Percentiles rank a stretch among this genome's conserved stretches.
These are phyloP conservation scores for Aspergillus hiratsukae DNA, from an alignment of 2,329 filamentous ascomycete species.

Conservation along the genomic window DNA sequence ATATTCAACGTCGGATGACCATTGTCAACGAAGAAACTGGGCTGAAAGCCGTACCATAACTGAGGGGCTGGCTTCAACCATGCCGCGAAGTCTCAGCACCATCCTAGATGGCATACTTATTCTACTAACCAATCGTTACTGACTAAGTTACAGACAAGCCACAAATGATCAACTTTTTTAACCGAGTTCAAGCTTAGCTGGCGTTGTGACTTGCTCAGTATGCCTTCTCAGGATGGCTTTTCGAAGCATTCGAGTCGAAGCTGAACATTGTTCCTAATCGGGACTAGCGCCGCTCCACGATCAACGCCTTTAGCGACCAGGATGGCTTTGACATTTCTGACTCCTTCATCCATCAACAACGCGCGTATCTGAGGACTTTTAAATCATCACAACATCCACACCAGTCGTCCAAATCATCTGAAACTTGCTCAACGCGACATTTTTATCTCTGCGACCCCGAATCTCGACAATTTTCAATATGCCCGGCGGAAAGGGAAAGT, in stretches of 20 bases:
- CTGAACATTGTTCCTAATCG: constrained; percentile 25
- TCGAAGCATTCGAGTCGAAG: constrained; percentile 13
- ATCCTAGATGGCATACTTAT: not conserved
- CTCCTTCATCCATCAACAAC: constrained; percentile 44
- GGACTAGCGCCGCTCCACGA: constrained; percentile 32
- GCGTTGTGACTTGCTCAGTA: not conserved
- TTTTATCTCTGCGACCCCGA: constrained; percentile 23
- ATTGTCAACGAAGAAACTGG: not conserved
- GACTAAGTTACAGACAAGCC: not conserved
- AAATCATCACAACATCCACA: constrained; percentile 27
- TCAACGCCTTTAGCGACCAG: constrained; percentile 33
- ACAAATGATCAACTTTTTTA: not conserved
- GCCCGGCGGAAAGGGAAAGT: constrained; percentile 93
- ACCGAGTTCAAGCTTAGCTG: not conserved
- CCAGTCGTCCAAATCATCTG: constrained; percentile 18
- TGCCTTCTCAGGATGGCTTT: not conserved
- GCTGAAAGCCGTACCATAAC: not conserved
- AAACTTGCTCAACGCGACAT: constrained; percentile 23
- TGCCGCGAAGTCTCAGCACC: not conserved
- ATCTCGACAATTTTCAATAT: constrained; percentile 42
- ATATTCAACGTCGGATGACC: not conserved
- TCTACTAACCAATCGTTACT: not conserved
- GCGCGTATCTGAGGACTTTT: constrained; percentile 27
- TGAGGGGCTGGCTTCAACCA: constrained; percentile 8
- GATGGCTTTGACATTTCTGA: constrained; percentile 36